phyloP scores from a whole-genome alignment of 805 yeast species.

The Myxozyma kluyveri region DNA sequence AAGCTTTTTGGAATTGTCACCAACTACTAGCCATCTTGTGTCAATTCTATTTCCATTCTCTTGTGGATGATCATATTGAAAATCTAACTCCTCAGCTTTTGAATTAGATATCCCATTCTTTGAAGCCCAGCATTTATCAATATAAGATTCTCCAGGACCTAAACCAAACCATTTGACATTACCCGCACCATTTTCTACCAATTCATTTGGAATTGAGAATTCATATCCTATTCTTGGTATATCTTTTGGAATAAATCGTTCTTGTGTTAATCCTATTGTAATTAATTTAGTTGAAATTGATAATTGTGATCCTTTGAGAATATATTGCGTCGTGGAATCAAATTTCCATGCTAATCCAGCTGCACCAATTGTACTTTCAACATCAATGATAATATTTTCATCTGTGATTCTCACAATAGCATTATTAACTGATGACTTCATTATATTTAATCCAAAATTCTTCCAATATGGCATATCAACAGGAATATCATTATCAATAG shows the following conservation, averaged over 20 bases:
- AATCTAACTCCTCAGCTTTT: conserved; percentile 30
- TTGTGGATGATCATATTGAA: conserved; percentile 40
- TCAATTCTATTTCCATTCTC: conserved; percentile 41
- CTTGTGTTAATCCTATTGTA: conserved; percentile 21
- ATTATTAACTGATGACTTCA: conserved; percentile 15
- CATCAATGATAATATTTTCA: conserved; percentile 12
- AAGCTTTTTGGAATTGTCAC: conserved; percentile 7
- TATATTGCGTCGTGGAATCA: conserved; percentile 16
- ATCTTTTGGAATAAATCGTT: conserved; percentile 32
- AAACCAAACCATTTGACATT: conserved; percentile 39
- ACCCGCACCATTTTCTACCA: conserved; percentile 13
- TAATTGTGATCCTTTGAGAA: conserved; percentile 6
- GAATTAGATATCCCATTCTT: conserved; percentile 33
- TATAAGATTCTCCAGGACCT: conserved; percentile 41
- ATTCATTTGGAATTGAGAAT: conserved; percentile 32
- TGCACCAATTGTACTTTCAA: conserved; percentile 32
- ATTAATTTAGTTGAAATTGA: conserved; percentile 1
- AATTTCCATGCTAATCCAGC: conserved; percentile 37
- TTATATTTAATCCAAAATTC: conserved; percentile 33
- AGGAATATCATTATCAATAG: conserved; percentile 37
- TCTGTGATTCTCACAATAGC: background rate
- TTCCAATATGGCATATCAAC: conserved; percentile 37
- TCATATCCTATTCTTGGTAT: conserved; percentile 42
- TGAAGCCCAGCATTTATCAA: conserved; percentile 38
- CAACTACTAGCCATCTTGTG: conserved; percentile 36